Evolutionary conservation across 2,329 filamentous ascomycete species (phyloP), one percentile per base, ranked within the genome.

Genomic region (Lachnum nothofagi): DNA sequence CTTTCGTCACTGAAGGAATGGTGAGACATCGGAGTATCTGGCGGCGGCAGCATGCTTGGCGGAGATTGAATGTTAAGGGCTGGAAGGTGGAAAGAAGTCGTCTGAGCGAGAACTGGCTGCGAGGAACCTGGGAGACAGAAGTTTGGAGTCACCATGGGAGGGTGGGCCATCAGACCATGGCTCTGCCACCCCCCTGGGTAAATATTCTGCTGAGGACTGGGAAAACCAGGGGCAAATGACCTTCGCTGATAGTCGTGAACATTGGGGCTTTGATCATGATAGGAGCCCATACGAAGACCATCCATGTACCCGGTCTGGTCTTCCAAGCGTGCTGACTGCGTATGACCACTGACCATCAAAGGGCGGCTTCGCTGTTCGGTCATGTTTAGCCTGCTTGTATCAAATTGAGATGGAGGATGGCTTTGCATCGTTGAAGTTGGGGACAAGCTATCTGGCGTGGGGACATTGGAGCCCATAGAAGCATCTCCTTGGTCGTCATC

Each of bases 71-170:
- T 10, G 35, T 39, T 7, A 10, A 52, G 55, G 7, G 51, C 48
- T 17, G 59, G 56, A 12, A 58, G 50, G 35, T 58, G 58, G 44
- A 47, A 51, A 31, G 49, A n/a, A 16, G 41, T 45, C 23, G 39
- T 22, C 12, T 47, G 35, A 20, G 48, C 43, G 14, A 54, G 24
- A 24, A 53, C 19, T 20, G 58, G 39, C 38, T 61, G 57, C 9
- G 61, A 55, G 12, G 58, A 59, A 33, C 42, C 46, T 5, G 58
- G 53, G 3, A 52, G 45, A 34, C 31, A 4, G 31, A 56, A 60
- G 27, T 48, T 59, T 12, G 44, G 48, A 8, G 48, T 33, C 5
- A 46, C 14, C 10, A 55, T 35, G 3, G 54, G 43, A 2, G 49
- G 44, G 25, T 41, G 53, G 17, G 43, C 53, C 14, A 51, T 46